A percentile compares a stretch with the other conserved stretches of the same genome.
These are phyloP conservation scores for Ogataea pini DNA, from an alignment of 805 yeast species.

Conservation along the genomic window DNA sequence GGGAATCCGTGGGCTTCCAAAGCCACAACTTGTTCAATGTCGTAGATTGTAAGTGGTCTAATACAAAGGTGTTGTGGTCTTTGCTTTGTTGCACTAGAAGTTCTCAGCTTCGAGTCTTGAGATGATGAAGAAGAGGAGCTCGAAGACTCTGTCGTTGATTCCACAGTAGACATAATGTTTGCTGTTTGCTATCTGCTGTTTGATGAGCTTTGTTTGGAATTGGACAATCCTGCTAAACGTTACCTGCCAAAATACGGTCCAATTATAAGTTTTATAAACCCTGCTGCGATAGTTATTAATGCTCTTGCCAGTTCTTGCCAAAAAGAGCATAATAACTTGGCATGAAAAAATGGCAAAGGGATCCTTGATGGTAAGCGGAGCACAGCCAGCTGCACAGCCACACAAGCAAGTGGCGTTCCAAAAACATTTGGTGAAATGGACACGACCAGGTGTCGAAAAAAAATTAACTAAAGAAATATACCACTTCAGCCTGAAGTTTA, in stretches of 20 bases:
- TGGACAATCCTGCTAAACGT: too few species aligned
- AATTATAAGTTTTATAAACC: too few species aligned
- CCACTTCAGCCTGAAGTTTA: too few species aligned
- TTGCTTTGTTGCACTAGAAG: slow-evolving; percentile 29
- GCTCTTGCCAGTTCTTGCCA: slow-evolving; percentile 6
- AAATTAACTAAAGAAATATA: neutral
- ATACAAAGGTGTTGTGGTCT: slow-evolving; percentile 63
- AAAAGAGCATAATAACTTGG: slow-evolving; percentile 1
- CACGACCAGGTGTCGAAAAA: slow-evolving; percentile 2
- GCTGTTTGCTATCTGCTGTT: neutral
- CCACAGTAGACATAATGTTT: slow-evolving; percentile 14
- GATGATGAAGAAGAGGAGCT: slow-evolving; percentile 22
- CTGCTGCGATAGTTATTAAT: neutral
- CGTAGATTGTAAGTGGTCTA: slow-evolving; percentile 79
- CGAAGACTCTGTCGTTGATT: slow-evolving; percentile 34
- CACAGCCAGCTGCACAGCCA: slow-evolving; percentile 3
- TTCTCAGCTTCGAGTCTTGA: slow-evolving; percentile 16
- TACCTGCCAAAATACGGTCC: too few species aligned
- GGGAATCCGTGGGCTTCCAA: slow-evolving; percentile 75
- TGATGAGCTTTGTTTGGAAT: too few species aligned
- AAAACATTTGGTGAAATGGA: neutral
- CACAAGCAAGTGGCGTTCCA: neutral
- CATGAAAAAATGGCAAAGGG: neutral
- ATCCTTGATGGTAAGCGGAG: neutral
- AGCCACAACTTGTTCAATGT: slow-evolving; percentile 57